Conservation (phyloP, 345 rosid species). For the Hevea brasiliensis region DNA sequence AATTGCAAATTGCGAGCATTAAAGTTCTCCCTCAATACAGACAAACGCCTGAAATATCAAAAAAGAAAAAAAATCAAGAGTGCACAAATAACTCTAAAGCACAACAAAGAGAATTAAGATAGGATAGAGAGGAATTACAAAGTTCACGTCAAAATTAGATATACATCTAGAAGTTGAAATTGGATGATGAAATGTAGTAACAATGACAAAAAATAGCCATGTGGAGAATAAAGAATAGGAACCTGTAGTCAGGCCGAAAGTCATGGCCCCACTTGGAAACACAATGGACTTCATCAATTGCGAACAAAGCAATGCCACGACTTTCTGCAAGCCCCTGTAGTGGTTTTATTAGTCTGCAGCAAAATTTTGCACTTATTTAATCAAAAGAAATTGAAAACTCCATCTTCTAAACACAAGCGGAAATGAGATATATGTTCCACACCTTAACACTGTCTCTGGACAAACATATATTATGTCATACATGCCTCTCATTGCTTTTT, state of each 20-base stretch:
- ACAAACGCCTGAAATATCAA: constrained; percentile 57
- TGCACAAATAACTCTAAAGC: background rate
- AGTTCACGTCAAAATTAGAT: background rate
- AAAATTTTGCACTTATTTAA: constrained; percentile 14
- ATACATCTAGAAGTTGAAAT: background rate
- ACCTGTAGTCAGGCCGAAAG: constrained; percentile 88
- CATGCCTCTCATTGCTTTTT: constrained; percentile 84
- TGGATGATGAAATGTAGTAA: background rate
- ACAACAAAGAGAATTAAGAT: background rate
- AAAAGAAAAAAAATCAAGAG: constrained; percentile 8
- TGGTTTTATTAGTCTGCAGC: constrained; percentile 61
- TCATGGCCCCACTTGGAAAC: constrained; percentile 98
- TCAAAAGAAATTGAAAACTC: constrained; percentile 2
- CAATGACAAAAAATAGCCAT: background rate
- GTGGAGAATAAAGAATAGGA: background rate
- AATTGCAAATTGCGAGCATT: constrained; percentile 48
- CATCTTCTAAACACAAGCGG: constrained; percentile 5
- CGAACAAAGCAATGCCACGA: constrained; percentile 82
- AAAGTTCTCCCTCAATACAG: constrained; percentile 66
- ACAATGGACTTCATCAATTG: constrained; percentile 90
- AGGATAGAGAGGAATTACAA: background rate
- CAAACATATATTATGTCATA: constrained; percentile 81
- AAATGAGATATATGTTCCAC: constrained; percentile 1
- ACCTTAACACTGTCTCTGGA: constrained; percentile 81
- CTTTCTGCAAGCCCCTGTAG: constrained; percentile 72